Evolutionary conservation across 805 yeast species (phyloP).

Genomic region (Kodamaea fukazawae): DNA sequence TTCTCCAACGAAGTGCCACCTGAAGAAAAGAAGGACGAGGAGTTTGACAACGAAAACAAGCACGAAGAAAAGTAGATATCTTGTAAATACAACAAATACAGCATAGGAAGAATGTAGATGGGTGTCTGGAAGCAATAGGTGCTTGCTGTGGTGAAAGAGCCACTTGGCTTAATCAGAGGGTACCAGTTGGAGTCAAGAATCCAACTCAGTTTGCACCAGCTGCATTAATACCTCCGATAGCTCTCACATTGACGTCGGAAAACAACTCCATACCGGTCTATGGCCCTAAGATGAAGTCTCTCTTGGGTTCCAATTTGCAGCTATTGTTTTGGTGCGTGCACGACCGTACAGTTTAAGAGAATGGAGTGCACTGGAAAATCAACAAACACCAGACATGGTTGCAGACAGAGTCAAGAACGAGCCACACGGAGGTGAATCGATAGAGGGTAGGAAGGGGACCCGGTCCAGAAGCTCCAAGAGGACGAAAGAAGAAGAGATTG

Average conservation of each 20-base stretch:
- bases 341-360: neutral
- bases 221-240: slow-evolving; percentile 86
- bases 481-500: neutral
- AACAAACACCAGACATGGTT: neutral
- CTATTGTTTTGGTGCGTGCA: neutral
- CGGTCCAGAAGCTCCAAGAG: neutral
- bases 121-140: too few species aligned
- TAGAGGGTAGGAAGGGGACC: neutral
- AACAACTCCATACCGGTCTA: slow-evolving; percentile 97
- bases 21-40: slow-evolving; percentile 24
- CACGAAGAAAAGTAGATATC: slow-evolving; percentile 9
- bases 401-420: neutral
- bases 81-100: slow-evolving; percentile 7
- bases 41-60: neutral
- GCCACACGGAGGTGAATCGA: neutral
- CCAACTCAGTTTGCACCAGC: slow-evolving; percentile 97
- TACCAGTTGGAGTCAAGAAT: slow-evolving; percentile 91
- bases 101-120: too few species aligned
- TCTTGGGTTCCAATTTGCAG: neutral
- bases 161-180: too few species aligned
- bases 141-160: too few species aligned
- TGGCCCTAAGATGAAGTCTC: neutral
- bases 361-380: neutral
- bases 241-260: slow-evolving; percentile 86
- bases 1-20: slow-evolving; percentile 33